Percentiles rank a stretch among this genome's conserved stretches.
phyloP scores from a whole-genome alignment of 2,329 filamentous ascomycete genomes.

The Diplocarpon mali region DNA sequence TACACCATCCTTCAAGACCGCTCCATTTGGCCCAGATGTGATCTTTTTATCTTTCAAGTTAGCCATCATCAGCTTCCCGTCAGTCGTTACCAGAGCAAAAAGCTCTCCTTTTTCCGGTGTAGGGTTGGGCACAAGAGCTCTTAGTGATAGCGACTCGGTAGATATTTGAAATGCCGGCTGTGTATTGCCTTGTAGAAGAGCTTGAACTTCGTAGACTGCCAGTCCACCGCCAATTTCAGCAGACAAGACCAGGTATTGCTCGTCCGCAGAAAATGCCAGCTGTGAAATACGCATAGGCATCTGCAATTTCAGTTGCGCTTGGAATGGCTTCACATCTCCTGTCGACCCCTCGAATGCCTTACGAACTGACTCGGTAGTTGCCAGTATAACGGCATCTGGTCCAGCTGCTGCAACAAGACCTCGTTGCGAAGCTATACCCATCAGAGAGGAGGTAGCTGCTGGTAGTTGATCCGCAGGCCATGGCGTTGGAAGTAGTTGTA shows the following conservation, averaged over 20 bases:
- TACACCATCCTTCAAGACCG: constrained; percentile 60
- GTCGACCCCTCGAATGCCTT: constrained; percentile 57
- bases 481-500: constrained; percentile 64
- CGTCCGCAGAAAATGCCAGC: constrained; percentile 82
- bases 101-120: constrained; percentile 59
- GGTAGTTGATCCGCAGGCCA: constrained; percentile 61
- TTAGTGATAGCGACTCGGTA: constrained; percentile 64
- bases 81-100: constrained; percentile 68
- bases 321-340: constrained; percentile 55
- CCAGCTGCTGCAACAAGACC: constrained; percentile 81
- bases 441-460: constrained; percentile 65
- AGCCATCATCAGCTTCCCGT: constrained; percentile 74
- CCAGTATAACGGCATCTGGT: constrained; percentile 66
- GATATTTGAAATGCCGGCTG: constrained; percentile 63
- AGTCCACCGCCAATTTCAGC: constrained; percentile 73
- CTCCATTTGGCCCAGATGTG: constrained; percentile 46
- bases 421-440: constrained; percentile 69
- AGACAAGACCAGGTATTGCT: constrained; percentile 71
- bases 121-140: constrained; percentile 72
- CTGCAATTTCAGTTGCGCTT: constrained; percentile 61
- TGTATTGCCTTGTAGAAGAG: constrained; percentile 53
- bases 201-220: constrained; percentile 68
- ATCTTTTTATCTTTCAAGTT: constrained; percentile 61
- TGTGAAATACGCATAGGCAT: constrained; percentile 74
- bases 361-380: constrained; percentile 66